phyloP scores from a whole-genome alignment of 352 stramenopile species.

The Aphanomyces euteiches region DNA sequence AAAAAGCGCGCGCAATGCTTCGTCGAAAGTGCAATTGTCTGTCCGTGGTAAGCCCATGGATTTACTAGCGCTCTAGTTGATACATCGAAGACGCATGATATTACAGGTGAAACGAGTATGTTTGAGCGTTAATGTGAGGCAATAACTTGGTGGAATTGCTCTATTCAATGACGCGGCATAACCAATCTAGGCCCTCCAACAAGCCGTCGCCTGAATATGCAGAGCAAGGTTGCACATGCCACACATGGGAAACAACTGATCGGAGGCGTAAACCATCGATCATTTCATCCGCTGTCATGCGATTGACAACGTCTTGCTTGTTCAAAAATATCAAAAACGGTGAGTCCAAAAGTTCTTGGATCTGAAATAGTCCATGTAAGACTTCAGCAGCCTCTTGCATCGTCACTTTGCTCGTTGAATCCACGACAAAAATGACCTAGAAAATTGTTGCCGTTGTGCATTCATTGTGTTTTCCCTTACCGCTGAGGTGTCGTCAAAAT shows the following conservation, averaged over 20 bases:
- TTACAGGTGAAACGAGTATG: no score
- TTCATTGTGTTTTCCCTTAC: slow-evolving; percentile 45
- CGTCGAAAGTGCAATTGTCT: no score
- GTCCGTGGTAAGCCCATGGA: no score
- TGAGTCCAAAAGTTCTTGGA: slow-evolving; percentile 91
- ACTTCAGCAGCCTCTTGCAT: slow-evolving; percentile 93
- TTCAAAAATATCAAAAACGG: slow-evolving; percentile 95
- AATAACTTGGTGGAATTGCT: not conserved
- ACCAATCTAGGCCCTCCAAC: slow-evolving; percentile 30
- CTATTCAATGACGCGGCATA: slow-evolving; percentile 21
- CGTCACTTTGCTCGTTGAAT: slow-evolving; percentile 36
- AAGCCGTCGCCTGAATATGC: slow-evolving; percentile 26
- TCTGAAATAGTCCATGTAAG: slow-evolving; percentile 89
- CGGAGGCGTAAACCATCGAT: slow-evolving; percentile 14
- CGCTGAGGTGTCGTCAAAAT: slow-evolving; percentile 90
- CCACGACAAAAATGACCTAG: slow-evolving; percentile 34
- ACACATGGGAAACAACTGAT: slow-evolving; percentile 10
- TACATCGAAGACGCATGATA: no score
- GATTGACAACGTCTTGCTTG: slow-evolving; percentile 92
- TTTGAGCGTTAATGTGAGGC: not conserved
- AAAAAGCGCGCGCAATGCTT: no score
- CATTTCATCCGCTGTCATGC: slow-evolving; percentile 23
- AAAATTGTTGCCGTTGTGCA: not conserved
- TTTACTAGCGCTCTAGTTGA: no score
- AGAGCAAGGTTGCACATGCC: slow-evolving; percentile 21